Evolutionary conservation across 306 rosid genomes (phyloP), one percentile per base, ranked within the genome.

Genomic region (Dryas alaskensis): DNA sequence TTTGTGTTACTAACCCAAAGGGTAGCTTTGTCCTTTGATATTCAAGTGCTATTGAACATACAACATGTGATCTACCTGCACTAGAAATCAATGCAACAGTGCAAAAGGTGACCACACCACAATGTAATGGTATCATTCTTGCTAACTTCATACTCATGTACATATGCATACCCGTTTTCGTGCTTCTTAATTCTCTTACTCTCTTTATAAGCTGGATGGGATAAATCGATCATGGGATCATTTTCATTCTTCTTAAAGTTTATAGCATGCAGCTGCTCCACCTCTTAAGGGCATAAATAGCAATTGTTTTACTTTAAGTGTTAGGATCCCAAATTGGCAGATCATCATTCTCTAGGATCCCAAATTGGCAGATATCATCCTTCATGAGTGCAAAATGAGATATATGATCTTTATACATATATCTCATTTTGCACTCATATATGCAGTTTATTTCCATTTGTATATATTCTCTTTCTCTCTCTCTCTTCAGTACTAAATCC

Each of bases 101-200:
- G 51, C 19, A 13, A 53, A 31, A 70, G 63, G 43, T 52, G 49
- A 40, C 62, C 73, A 60, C 62, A 60, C 5, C 46, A 39, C 3
- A 60, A 37, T 4, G 57, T 6, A 47, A 42, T 37, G 65, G 45
- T 60, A 77, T 80, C 79, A 86, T 89, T 76, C 87, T 78, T 89
- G 82, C 87, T 78, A 79, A 68, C 73, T 83, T 84, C 75, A 70
- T 83, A 70, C 84, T 84, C 89, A 84, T 78, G 52, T 60, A 58
- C 60, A n/a, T 54, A 59, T 59, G 55, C 84, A 74, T 53, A 60
- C 65, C 5, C 65, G 51, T 59, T 64, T 61, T 52, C 16, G 59
- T 63, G 65, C 65, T 60, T 60, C 46, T 45, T 47, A 31, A 31
- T 31, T 45, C 42, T 51, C 9, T 31, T 45, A 52, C n/a, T 52